Conservation (phyloP, 768 basidiomycete genomes). For the Boletellus sp. region DNA sequence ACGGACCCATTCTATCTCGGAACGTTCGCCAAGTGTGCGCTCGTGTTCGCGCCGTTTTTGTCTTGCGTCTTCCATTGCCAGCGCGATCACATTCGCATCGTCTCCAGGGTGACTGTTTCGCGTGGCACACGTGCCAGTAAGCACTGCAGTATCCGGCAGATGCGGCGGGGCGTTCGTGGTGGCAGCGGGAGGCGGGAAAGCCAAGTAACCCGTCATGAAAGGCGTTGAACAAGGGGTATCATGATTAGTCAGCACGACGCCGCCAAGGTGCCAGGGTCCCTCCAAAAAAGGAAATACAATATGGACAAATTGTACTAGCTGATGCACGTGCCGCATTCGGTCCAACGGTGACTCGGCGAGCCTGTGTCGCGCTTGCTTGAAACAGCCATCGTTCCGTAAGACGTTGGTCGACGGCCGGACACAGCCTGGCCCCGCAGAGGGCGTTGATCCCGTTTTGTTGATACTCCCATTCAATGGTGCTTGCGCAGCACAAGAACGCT, state of each 20-base stretch:
- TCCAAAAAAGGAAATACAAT: too few species aligned
- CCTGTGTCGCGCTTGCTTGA: too few species aligned
- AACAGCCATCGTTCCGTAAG: too few species aligned
- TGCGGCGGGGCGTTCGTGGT: not conserved
- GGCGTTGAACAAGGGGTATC: not conserved
- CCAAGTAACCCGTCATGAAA: conserved; percentile 23
- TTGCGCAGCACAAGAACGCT: too few species aligned
- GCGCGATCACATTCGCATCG: not conserved
- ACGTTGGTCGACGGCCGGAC: too few species aligned
- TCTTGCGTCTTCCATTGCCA: conserved; percentile 14
- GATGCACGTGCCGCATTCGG: too few species aligned
- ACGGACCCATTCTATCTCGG: conserved; percentile 59
- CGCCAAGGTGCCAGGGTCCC: too few species aligned
- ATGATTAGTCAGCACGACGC: conserved; percentile 1
- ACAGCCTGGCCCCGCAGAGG: too few species aligned
- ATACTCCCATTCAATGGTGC: too few species aligned
- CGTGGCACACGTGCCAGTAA: not conserved
- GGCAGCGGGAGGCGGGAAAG: conserved; percentile 17
- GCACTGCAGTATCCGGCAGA: not conserved
- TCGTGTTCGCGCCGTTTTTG: conserved; percentile 30
- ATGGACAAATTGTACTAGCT: too few species aligned
- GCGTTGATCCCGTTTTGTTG: too few species aligned
- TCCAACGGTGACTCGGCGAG: too few species aligned
- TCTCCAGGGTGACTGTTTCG: not conserved
- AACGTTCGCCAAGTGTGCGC: conserved; percentile 40